Percentiles rank a stretch among this genome's conserved stretches.
Evolutionary conservation across 2,329 filamentous ascomycete species (phyloP).

Genomic region (Talaromyces sp.): DNA sequence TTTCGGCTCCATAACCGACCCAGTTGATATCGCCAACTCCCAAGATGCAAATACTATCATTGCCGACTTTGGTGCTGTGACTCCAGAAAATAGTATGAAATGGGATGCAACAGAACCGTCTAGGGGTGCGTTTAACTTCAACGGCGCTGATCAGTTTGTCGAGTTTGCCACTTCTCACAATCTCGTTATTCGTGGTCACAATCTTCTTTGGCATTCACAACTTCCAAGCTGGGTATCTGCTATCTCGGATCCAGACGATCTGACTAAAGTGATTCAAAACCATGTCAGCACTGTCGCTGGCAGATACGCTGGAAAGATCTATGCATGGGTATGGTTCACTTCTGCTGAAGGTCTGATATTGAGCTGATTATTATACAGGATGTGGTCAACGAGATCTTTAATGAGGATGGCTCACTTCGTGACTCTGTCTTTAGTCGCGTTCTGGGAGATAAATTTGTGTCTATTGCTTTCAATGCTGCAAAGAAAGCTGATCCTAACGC

Average conservation of each 20-base stretch:
- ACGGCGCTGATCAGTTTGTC: constrained; percentile 47
- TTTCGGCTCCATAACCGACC: background rate
- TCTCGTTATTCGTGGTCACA: constrained; percentile 58
- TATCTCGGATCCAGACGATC: constrained; percentile 8
- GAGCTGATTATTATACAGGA: background rate
- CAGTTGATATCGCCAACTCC: background rate
- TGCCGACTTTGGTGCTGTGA: constrained; percentile 60
- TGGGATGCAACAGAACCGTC: constrained; percentile 59
- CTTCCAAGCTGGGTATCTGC: constrained; percentile 24
- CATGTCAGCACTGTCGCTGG: background rate
- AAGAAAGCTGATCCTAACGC: constrained; percentile 59
- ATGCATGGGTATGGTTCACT: background rate
- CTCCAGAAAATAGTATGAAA: constrained; percentile 58
- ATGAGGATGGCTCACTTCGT: constrained; percentile 53
- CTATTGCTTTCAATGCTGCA: constrained; percentile 64
- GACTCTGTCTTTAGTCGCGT: constrained; percentile 60
- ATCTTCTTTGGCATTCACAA: constrained; percentile 45
- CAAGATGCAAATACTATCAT: constrained; percentile 29
- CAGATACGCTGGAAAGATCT: background rate
- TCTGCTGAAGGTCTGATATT: background rate
- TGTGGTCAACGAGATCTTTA: constrained; percentile 21
- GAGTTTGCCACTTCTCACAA: constrained; percentile 33
- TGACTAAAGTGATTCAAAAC: constrained; percentile 21
- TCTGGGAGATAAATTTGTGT: constrained; percentile 64
- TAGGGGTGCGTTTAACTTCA: constrained; percentile 53